Base-by-base conservation (phyloP, 164 flowering plant species). In the Chimonanthus salicifolius region DNA sequence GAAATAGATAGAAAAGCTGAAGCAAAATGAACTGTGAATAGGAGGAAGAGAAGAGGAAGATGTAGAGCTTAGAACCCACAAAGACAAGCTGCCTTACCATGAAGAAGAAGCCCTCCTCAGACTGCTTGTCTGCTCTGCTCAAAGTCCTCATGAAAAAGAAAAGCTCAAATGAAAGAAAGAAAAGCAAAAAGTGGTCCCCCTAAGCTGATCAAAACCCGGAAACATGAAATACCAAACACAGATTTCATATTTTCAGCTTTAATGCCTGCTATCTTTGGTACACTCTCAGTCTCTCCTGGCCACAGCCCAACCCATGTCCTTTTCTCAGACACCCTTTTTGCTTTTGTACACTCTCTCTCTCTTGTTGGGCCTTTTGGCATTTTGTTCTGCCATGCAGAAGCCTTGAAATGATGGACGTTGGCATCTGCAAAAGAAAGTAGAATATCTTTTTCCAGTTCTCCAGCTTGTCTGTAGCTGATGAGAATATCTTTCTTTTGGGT, bases 171-270 rank as follows among this genome's bases (percentile, higher is more conserved):
- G 33, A 33, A 48, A 4, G 15, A 48, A 68, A 68, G 51, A 46
- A 68, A 18, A 47, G 48, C 33, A 5, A 47, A 33, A 49, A 54
- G 72, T 54, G 72, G 72, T 70, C 63, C 72, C 72, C 62, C 5
- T 15, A 10, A 15, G 7, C 63, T 45, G 11, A 18, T 16, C 6
- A 44, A 8, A 54, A 54, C 72, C 8, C 44, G 54, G 60, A 69
- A 18, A 7, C n/a, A 69, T 20, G 60, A 51, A 49, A 69, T 8
- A 33, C 71, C 71, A 20, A 54, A 70, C 63, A 70, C 20, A 10
- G 47, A 70, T 51, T 51, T 70, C 72, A 70, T 49, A 51, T 58
- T 54, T 54, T 54, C 72, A 70, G 72, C 72, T 70, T 70, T 54
- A 70, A 62, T 54, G 46, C 72, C 62, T 70, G 46, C 72, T 54